Percentiles rank a stretch among this genome's conserved stretches.
Conservation (phyloP, 164 flowering plant genomes). For the Annona squamosa region DNA sequence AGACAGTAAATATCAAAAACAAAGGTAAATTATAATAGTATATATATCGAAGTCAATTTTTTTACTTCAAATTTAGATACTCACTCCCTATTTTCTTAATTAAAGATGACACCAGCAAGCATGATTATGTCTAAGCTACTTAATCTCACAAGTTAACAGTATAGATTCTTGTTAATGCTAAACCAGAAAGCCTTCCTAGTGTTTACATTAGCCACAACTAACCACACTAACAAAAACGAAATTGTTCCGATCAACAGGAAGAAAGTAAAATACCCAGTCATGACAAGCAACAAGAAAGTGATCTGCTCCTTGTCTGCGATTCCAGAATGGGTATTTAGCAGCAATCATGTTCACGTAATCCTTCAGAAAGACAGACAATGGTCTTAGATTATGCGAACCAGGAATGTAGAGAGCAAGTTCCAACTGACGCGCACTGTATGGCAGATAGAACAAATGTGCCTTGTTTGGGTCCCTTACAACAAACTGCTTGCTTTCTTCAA, state of each 20-base stretch:
- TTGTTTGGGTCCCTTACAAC: conserved; percentile 18
- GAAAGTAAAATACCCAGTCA: conserved; percentile 19
- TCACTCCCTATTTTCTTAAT: not conserved
- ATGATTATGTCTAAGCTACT: not conserved
- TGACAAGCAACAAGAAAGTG: conserved; percentile 30
- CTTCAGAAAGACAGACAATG: conserved; percentile 18
- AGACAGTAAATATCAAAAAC: too few relatives aligned
- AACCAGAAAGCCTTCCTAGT: not conserved
- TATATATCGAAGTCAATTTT: too few relatives aligned
- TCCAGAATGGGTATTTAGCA: conserved; percentile 25
- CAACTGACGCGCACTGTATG: conserved; percentile 22
- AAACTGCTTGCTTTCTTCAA: conserved; percentile 22
- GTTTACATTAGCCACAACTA: not conserved
- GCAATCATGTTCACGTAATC: conserved; percentile 23
- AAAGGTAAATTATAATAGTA: too few relatives aligned
- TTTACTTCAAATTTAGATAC: too few relatives aligned
- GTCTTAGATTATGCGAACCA: conserved; percentile 20
- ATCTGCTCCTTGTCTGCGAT: conserved; percentile 20
- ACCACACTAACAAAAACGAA: not conserved
- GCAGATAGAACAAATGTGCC: conserved; percentile 24
- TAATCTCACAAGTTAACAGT: not conserved
- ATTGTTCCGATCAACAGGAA: not conserved
- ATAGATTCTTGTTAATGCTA: not conserved
- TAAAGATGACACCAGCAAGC: not conserved
- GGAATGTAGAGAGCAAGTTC: conserved; percentile 20